Conservation (phyloP, 2,329 filamentous ascomycete genomes). For the Phoma sp. region DNA sequence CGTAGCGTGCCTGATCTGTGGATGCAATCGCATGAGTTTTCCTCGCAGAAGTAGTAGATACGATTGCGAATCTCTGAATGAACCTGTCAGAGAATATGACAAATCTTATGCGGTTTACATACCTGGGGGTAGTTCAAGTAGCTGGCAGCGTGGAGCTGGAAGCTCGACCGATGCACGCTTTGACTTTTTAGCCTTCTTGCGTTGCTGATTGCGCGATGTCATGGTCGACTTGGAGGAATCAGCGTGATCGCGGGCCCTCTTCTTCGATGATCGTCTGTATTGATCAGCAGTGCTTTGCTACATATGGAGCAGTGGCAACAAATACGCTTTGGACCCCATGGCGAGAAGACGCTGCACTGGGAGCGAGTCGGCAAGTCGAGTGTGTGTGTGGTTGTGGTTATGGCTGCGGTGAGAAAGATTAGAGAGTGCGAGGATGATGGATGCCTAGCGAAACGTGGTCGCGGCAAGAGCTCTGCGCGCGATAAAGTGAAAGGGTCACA, state of each 20-base stretch:
- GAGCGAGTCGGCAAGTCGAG: too few relatives aligned
- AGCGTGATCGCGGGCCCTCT: neutral
- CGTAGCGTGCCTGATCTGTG: neutral
- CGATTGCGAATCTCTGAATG: constrained; percentile 20
- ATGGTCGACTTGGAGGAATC: neutral
- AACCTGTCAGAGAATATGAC: neutral
- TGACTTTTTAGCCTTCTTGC: neutral
- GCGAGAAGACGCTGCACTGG: too few relatives aligned
- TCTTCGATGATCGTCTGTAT: neutral
- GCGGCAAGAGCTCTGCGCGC: too few relatives aligned
- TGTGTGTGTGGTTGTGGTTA: too few relatives aligned
- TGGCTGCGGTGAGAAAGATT: too few relatives aligned
- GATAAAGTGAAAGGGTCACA: too few relatives aligned
- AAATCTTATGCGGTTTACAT: neutral
- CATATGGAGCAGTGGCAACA: neutral
- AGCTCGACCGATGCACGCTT: neutral
- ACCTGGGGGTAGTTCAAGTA: constrained; percentile 7
- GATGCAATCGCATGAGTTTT: neutral
- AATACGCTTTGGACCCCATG: too few relatives aligned
- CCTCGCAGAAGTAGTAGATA: constrained; percentile 20
- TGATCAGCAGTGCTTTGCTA: neutral
- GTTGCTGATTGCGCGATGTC: neutral
- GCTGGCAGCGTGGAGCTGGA: neutral
- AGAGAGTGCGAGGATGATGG: too few relatives aligned
- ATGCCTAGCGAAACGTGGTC: too few relatives aligned